Evolutionary conservation across 1,284 basidiomycete species (phyloP), one percentile per base, ranked within the genome.

Genomic region (Puccinia coronata): DNA sequence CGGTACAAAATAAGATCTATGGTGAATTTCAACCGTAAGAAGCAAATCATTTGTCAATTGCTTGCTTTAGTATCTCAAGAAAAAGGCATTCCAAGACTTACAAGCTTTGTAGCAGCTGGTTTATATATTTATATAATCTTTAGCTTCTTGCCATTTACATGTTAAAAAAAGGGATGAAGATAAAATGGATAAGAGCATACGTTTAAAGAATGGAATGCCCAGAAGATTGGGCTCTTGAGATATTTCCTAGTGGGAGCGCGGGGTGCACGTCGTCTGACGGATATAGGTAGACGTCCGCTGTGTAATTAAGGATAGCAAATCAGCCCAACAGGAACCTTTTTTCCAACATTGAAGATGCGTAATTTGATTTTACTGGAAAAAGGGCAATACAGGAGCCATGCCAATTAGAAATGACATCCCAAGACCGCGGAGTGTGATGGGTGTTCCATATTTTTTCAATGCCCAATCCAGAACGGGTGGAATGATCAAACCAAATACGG

Each of bases 381-480:
- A 77, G 39, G 75, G 75, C 14, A 77, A 51, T 9, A 77, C 34
- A 2, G 61, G 75, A 36, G 57, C 36, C 59, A 77, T 47, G 14
- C 59, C 47, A 28, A 77, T 23, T 4, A 65, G 20, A 20, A 65
- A 77, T 51, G 51, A 39, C n/a, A 39, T 63, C 18, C 61, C 63
- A 36, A 77, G 43, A 25, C 47, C 63, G 20, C 75, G 75, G 69
- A 67, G 63, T 18, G 75, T 77, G 16, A 51, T 39, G 23, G 61
- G 34, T 14, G 43, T 77, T 5, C 75, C 75, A 55, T 77, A 77
- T 53, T 77, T 77, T 49, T 67, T n/a, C 11, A 77, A 69, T 28
- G 75, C n/a, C 75, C 75, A 77, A 53, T 77, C 75, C 18, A 77
- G 49, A 4, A 77, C 47, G 5, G 63, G 63, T 28, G 75, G 75